These are phyloP conservation scores for Clonostachys byssicola DNA, from an alignment of 2,329 filamentous ascomycete genomes.

Conservation along the genomic window DNA sequence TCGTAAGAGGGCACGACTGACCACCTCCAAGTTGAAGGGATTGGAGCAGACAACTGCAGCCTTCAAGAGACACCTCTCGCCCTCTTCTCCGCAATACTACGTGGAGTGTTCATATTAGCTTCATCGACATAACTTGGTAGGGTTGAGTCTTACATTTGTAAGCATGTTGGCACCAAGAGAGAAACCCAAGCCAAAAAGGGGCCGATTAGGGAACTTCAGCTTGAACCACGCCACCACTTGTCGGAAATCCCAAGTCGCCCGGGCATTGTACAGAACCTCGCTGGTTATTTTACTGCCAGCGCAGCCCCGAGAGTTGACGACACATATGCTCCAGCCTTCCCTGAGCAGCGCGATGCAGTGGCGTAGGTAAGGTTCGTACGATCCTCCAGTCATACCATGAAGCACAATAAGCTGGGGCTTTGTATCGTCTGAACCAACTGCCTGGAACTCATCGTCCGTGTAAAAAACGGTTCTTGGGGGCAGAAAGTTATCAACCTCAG, in stretches of 20 bases:
- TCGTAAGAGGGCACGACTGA: constrained; percentile 59
- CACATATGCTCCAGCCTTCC: constrained; percentile 79
- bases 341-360: constrained; percentile 77
- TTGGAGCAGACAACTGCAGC: constrained; percentile 69
- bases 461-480: constrained; percentile 78
- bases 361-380: constrained; percentile 82
- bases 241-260: constrained; percentile 89
- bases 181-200: constrained; percentile 86
- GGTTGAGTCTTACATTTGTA: constrained; percentile 66
- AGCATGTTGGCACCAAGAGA: constrained; percentile 93
- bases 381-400: constrained; percentile 87
- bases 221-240: constrained; percentile 75
- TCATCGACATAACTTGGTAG: neutral
- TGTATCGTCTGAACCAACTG: constrained; percentile 64
- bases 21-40: constrained; percentile 74
- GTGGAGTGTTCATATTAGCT: neutral
- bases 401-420: constrained; percentile 88
- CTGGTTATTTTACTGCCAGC: constrained; percentile 81
- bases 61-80: constrained; percentile 61
- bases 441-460: constrained; percentile 61
- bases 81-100: constrained; percentile 90
- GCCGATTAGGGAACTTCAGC: constrained; percentile 77
- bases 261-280: constrained; percentile 84
- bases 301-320: constrained; percentile 91
- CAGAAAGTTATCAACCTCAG: constrained; percentile 55